Percentiles rank a stretch among this genome's conserved stretches.
These are phyloP conservation scores for Chlorophyllum brunneum DNA, from an alignment of 768 basidiomycete genomes.

Conservation along the genomic window DNA sequence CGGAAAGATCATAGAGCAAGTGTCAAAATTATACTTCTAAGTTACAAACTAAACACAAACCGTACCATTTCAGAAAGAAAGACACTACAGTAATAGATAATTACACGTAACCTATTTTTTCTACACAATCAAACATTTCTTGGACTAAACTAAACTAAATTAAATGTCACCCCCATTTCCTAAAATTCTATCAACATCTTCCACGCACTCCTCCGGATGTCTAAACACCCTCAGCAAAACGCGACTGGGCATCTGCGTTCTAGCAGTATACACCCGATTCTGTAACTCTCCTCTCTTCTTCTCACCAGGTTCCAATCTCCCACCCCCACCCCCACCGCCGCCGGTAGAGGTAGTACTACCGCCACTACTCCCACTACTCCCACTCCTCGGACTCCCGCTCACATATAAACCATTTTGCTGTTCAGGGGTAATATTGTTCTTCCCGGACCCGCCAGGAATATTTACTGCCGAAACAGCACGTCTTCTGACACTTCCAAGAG, in stretches of 20 bases:
- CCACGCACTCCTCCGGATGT: conserved; percentile 65
- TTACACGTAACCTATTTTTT: too few species aligned
- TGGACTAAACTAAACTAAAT: too few species aligned
- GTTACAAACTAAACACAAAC: too few species aligned
- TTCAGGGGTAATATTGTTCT: neutral
- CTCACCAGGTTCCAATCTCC: conserved; percentile 48
- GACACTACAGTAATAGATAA: too few species aligned
- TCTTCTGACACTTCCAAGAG: too few species aligned
- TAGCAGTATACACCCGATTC: conserved; percentile 57
- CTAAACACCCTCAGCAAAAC: conserved; percentile 65
- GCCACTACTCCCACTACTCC: conserved; percentile 18
- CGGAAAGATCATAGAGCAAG: too few species aligned
- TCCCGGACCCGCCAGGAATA: neutral
- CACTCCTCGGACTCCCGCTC: neutral
- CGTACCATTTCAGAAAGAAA: too few species aligned
- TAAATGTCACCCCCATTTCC: conserved; percentile 20
- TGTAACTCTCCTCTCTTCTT: conserved; percentile 58
- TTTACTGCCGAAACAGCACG: too few species aligned
- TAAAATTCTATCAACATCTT: conserved; percentile 45
- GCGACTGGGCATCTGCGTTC: conserved; percentile 52
- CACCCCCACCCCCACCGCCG: conserved; percentile 10
- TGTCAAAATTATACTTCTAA: too few species aligned
- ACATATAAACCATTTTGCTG: neutral
- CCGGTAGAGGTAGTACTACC: neutral
- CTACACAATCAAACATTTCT: too few species aligned